These are phyloP conservation scores for Albizia julibrissin DNA, from an alignment of 306 rosid genomes.

Conservation along the genomic window DNA sequence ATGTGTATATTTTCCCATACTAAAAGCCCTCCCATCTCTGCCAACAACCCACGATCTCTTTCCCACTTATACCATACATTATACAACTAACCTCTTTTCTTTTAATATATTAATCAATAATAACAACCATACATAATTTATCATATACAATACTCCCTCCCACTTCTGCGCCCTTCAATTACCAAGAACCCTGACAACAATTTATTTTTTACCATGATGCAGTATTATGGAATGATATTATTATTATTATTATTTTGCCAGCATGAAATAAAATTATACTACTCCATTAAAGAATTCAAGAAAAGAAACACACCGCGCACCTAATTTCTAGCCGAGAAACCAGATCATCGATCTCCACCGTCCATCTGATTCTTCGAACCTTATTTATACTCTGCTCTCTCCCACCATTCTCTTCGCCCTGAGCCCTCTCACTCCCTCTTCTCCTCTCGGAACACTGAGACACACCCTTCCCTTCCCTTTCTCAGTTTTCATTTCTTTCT, in stretches of 20 bases:
- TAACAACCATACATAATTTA: too few species aligned
- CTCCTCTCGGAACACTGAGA: background rate
- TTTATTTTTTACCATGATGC: too few species aligned
- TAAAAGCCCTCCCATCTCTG: background rate
- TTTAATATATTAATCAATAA: too few species aligned
- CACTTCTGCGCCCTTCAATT: too few species aligned
- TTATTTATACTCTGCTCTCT: constrained; percentile 42
- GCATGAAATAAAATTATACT: too few species aligned
- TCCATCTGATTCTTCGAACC: background rate
- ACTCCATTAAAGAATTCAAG: background rate
- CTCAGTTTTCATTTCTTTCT: background rate
- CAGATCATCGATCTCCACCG: constrained; percentile 35
- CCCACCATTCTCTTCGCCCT: background rate
- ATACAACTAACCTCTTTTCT: background rate
- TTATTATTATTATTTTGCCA: too few species aligned
- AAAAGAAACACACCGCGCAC: background rate
- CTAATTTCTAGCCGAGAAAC: background rate
- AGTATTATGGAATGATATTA: too few species aligned
- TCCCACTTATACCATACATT: background rate
- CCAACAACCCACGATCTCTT: background rate
- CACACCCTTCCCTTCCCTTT: background rate
- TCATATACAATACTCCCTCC: too few species aligned
- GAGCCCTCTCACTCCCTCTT: background rate
- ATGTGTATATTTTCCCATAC: too few species aligned
- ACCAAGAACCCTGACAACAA: too few species aligned